Conservation (phyloP, 2,329 filamentous ascomycete genomes). For the Anthostomella pinea region DNA sequence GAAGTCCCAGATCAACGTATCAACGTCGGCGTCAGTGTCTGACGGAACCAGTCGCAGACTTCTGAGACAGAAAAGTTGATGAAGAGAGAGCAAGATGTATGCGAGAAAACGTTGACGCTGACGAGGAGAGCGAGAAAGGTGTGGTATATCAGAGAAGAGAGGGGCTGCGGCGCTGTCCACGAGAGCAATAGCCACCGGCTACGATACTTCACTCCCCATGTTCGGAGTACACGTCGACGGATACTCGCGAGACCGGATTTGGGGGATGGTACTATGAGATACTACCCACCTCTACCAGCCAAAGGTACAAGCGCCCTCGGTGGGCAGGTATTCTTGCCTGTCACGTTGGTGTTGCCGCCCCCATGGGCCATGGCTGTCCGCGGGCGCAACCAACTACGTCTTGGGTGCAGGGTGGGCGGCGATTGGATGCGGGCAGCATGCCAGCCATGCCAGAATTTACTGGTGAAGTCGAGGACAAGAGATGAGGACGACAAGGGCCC, state of each 20-base stretch:
- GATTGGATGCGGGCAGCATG: slow-evolving; percentile 19
- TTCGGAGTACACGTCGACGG: slow-evolving; percentile 11
- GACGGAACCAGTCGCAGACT: slow-evolving; percentile 20
- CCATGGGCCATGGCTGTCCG: no score
- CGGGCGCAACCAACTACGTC: slow-evolving; percentile 23
- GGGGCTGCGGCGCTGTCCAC: slow-evolving; percentile 7
- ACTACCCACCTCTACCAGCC: slow-evolving; percentile 12
- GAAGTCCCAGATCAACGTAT: slow-evolving; percentile 22
- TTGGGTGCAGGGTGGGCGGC: slow-evolving; percentile 17
- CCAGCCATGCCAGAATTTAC: slow-evolving; percentile 13
- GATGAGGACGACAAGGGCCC: slow-evolving; percentile 7
- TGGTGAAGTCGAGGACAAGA: slow-evolving; percentile 25
- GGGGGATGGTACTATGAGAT: slow-evolving; percentile 4
- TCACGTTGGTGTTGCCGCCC: slow-evolving; percentile 22
- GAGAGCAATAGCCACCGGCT: slow-evolving; percentile 6
- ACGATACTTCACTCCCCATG: no score
- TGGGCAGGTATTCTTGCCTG: slow-evolving; percentile 8
- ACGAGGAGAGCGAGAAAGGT: slow-evolving; percentile 15
- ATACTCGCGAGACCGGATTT: slow-evolving; percentile 11
- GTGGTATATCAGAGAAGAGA: slow-evolving; percentile 23
- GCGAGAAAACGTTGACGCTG: slow-evolving; percentile 1
- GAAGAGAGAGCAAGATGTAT: slow-evolving; percentile 3
- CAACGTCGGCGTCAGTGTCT: slow-evolving; percentile 16
- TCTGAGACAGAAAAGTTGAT: slow-evolving; percentile 12
- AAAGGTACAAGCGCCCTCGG: slow-evolving; percentile 13